A percentile compares a stretch with the other conserved stretches of the same genome.
Evolutionary conservation across 2,329 filamentous ascomycete genomes (phyloP).

Genomic region (Colletotrichum phormii): DNA sequence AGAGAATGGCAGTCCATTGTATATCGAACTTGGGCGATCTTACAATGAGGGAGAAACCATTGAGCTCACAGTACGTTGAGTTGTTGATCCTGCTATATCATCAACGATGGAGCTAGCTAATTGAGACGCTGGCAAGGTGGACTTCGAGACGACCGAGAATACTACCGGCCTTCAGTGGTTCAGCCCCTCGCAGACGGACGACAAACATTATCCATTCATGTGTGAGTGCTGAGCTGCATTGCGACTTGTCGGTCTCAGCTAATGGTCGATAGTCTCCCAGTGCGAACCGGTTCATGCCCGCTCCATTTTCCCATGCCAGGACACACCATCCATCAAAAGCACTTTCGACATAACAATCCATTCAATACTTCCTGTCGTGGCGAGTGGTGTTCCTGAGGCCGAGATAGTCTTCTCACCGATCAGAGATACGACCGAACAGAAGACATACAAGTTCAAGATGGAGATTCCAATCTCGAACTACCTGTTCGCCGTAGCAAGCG

Average conservation of each 20-base stretch:
- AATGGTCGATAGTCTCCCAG: constrained; percentile 72
- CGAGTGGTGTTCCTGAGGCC: constrained; percentile 75
- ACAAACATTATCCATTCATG: constrained; percentile 96
- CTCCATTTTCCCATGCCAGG: constrained; percentile 94
- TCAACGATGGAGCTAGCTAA: constrained; percentile 38
- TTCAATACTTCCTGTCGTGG: constrained; percentile 87
- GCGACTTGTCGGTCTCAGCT: not conserved
- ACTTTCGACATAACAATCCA: constrained; percentile 90
- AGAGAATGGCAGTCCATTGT: not conserved
- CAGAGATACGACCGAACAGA: not conserved
- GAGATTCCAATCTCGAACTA: constrained; percentile 93
- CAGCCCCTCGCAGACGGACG: constrained; percentile 90
- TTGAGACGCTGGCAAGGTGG: constrained; percentile 70
- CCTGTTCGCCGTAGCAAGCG: constrained; percentile 82
- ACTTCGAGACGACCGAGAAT: constrained; percentile 82
- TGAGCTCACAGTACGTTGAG: not conserved
- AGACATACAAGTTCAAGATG: constrained; percentile 84
- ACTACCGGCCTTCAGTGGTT: constrained; percentile 97
- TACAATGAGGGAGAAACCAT: not conserved
- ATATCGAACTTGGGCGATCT: not conserved
- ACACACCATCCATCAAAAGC: constrained; percentile 95
- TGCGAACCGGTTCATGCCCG: constrained; percentile 96
- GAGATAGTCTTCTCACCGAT: not conserved
- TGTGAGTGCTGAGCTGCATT: constrained; percentile 49
- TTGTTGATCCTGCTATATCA: not conserved